phyloP scores from a whole-genome alignment of 2,329 filamentous ascomycete genomes.

The Microthyrium microscopicum region DNA sequence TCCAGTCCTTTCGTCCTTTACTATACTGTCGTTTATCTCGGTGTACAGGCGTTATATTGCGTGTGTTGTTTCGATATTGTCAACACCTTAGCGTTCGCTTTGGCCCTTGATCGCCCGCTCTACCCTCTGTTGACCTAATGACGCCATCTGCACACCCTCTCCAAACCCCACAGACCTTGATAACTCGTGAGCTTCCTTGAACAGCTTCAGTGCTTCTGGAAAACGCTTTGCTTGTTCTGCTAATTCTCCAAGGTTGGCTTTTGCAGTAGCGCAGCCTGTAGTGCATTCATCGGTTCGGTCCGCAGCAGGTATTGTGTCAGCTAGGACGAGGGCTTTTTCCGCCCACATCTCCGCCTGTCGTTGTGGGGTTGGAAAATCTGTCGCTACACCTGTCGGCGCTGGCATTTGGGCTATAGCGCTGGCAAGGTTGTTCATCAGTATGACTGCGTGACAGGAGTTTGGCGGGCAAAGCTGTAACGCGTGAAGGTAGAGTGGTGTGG shows the following conservation, averaged over 20 bases:
- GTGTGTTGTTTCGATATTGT: too few species aligned
- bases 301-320: constrained; percentile 46
- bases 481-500: constrained; percentile 73
- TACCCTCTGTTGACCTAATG: constrained; percentile 23
- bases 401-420: constrained; percentile 47
- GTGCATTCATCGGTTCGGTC: constrained; percentile 66
- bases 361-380: constrained; percentile 19
- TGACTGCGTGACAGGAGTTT: constrained; percentile 57
- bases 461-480: constrained; percentile 53
- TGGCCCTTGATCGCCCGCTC: constrained; percentile 1
- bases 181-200: constrained; percentile 49
- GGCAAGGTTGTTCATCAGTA: constrained; percentile 76
- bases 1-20: too few species aligned
- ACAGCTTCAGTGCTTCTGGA: constrained; percentile 49
- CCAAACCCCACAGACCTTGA: constrained; percentile 30
- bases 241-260: constrained; percentile 77
- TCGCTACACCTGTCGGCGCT: constrained; percentile 7
- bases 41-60: too few species aligned
- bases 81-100: neutral
- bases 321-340: constrained; percentile 53
- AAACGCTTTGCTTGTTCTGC: constrained; percentile 55
- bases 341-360: constrained; percentile 61
- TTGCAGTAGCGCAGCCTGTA: constrained; percentile 62
- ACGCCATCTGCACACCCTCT: constrained; percentile 27
- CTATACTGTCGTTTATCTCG: too few species aligned